Conservation (phyloP, 2,329 filamentous ascomycete genomes). For the Aureobasidium sp. region DNA sequence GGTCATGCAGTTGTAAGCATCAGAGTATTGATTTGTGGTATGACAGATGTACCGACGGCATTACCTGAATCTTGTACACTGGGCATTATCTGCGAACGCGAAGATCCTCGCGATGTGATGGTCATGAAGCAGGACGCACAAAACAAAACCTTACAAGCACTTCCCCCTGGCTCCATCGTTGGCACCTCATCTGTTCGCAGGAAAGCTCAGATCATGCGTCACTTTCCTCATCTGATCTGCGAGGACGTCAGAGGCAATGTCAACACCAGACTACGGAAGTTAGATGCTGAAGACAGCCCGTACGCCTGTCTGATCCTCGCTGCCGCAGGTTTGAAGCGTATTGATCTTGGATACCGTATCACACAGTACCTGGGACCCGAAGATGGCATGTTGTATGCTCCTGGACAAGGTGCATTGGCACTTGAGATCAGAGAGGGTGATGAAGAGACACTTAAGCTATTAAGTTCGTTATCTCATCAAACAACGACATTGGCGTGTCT, state of each 20-base stretch:
- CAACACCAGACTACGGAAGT: conserved; percentile 82
- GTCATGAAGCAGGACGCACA: conserved; percentile 46
- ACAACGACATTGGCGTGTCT: conserved; percentile 73
- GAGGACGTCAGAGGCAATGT: conserved; percentile 89
- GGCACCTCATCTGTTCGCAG: conserved; percentile 90
- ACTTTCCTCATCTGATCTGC: conserved; percentile 80
- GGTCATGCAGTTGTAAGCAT: not conserved
- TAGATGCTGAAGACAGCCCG: conserved; percentile 77
- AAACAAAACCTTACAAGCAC: conserved; percentile 72
- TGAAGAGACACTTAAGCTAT: conserved; percentile 61
- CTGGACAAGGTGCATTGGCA: conserved; percentile 88
- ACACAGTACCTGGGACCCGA: conserved; percentile 76
- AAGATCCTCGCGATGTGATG: conserved; percentile 57
- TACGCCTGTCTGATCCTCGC: conserved; percentile 86
- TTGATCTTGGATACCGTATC: conserved; percentile 76
- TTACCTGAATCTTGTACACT: conserved; percentile 78
- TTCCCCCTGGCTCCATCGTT: conserved; percentile 81
- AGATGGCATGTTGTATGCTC: conserved; percentile 83
- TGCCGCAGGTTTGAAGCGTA: conserved; percentile 81
- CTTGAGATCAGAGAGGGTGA: conserved; percentile 84
- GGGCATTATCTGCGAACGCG: conserved; percentile 78
- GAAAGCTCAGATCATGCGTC: conserved; percentile 80
- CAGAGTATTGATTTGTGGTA: not conserved
- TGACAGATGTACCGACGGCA: conserved; percentile 86
- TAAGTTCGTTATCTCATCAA: conserved; percentile 68